These are phyloP conservation scores for Sarocladium brachiariae DNA, from an alignment of 2,329 filamentous ascomycete species.

Conservation along the genomic window DNA sequence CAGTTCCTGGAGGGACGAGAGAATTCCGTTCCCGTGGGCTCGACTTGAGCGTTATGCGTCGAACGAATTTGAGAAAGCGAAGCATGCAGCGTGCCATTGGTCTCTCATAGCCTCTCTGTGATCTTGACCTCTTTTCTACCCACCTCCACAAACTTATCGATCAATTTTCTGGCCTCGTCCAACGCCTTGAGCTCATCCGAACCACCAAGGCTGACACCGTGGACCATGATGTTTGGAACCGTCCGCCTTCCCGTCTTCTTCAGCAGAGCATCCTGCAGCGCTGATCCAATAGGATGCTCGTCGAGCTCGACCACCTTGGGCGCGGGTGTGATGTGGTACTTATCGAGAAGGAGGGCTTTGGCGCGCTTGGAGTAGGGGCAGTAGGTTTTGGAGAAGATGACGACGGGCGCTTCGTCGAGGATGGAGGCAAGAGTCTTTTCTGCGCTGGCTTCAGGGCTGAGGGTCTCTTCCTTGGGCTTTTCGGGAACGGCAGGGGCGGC, in stretches of 20 bases:
- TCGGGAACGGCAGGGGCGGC: background rate
- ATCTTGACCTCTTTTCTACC: constrained; percentile 59
- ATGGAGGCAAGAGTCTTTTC: constrained; percentile 70
- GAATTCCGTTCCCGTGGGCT: too few species aligned
- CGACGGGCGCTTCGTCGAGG: constrained; percentile 62
- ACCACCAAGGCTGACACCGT: constrained; percentile 83
- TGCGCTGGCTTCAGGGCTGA: constrained; percentile 26
- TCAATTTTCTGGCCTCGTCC: constrained; percentile 58
- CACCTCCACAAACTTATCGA: constrained; percentile 64
- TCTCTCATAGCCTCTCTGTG: constrained; percentile 32
- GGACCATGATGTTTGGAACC: constrained; percentile 87
- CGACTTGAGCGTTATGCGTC: too few species aligned
- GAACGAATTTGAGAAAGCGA: too few species aligned
- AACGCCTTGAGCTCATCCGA: constrained; percentile 77
- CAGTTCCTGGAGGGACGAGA: too few species aligned
- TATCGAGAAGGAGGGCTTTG: constrained; percentile 75
- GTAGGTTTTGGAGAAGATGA: constrained; percentile 94
- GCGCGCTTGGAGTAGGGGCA: constrained; percentile 82
- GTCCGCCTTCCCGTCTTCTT: constrained; percentile 74
- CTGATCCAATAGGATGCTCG: constrained; percentile 63
- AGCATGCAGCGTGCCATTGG: too few species aligned
- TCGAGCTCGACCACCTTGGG: constrained; percentile 92
- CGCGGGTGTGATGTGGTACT: constrained; percentile 73
- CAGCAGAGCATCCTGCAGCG: constrained; percentile 65
- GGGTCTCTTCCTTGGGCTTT: constrained; percentile 36